Evolutionary conservation across 768 basidiomycete genomes (phyloP).

Genomic region (Phaeolepiota aurea): DNA sequence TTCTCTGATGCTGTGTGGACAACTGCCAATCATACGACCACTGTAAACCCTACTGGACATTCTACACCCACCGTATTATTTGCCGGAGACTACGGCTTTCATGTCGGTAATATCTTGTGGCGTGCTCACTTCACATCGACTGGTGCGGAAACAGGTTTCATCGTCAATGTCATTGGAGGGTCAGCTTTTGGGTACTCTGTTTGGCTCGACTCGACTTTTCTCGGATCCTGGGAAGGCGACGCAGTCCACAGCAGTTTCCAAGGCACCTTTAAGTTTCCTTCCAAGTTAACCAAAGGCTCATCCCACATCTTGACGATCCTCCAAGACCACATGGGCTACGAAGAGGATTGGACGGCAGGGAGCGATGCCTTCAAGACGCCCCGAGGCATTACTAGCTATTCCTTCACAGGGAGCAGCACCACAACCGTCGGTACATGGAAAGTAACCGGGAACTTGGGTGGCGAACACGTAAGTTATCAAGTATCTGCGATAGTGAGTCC

Average conservation of each 20-base stretch:
- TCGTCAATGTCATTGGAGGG: slow-evolving; percentile 32
- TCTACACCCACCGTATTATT: slow-evolving; percentile 35
- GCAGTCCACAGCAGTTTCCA: slow-evolving; percentile 21
- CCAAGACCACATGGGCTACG: slow-evolving; percentile 48
- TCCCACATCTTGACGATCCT: slow-evolving; percentile 39
- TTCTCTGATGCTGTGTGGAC: slow-evolving; percentile 38
- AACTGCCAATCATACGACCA: slow-evolving; percentile 29
- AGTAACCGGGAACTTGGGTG: slow-evolving; percentile 40
- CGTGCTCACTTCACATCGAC: slow-evolving; percentile 41
- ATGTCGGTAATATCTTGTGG: slow-evolving; percentile 45
- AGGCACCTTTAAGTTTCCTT: slow-evolving; percentile 25
- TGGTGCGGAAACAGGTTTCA: slow-evolving; percentile 35
- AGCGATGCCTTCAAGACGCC: slow-evolving; percentile 40
- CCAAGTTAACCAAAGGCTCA: slow-evolving; percentile 18
- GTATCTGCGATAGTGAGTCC: not conserved
- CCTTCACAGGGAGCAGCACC: slow-evolving; percentile 29
- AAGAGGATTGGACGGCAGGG: slow-evolving; percentile 32
- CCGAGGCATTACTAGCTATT: slow-evolving; percentile 38
- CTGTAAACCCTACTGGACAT: slow-evolving; percentile 29
- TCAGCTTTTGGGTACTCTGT: slow-evolving; percentile 39
- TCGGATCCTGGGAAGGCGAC: slow-evolving; percentile 41
- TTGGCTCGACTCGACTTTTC: slow-evolving; percentile 37
- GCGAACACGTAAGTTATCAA: slow-evolving; percentile 27
- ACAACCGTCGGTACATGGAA: slow-evolving; percentile 39
- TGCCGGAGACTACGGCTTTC: slow-evolving; percentile 41